Evolutionary conservation across 2,329 filamentous ascomycete genomes (phyloP).

Genomic region (Aspergillus luchuensis): DNA sequence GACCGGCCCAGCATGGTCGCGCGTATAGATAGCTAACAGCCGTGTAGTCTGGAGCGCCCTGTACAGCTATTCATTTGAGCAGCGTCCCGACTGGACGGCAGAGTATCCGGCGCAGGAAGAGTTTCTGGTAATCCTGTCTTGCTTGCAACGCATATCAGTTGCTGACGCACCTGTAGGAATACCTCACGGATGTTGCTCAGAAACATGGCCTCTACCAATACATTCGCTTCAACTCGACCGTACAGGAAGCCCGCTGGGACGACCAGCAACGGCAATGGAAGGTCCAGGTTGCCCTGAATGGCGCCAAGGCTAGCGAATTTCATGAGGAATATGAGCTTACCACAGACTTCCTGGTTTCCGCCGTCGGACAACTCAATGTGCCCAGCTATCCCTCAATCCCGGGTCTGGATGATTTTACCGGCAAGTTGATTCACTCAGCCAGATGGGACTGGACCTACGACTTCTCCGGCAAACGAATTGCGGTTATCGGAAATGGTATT

Average conservation of each 20-base stretch:
- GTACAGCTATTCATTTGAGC: conserved; percentile 64
- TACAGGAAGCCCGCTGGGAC: conserved; percentile 58
- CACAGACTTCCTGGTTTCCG: conserved; percentile 59
- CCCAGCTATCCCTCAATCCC: conserved; percentile 54
- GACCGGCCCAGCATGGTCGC: background rate
- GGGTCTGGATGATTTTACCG: conserved; percentile 52
- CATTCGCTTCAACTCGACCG: conserved; percentile 59
- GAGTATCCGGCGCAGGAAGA: conserved; percentile 64
- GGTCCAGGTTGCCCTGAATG: conserved; percentile 51
- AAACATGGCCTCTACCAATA: conserved; percentile 59
- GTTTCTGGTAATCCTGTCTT: conserved; percentile 49
- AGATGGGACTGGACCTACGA: conserved; percentile 64
- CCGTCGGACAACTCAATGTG: conserved; percentile 61
- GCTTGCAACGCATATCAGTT: background rate
- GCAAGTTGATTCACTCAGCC: conserved; percentile 59
- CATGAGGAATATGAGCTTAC: conserved; percentile 54
- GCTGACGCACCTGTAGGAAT: conserved; percentile 37
- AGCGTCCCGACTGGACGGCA: conserved; percentile 60
- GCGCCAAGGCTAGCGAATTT: conserved; percentile 59
- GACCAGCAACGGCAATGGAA: conserved; percentile 55
- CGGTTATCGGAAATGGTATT: conserved; percentile 61
- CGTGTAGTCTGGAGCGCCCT: conserved; percentile 54
- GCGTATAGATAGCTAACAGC: background rate
- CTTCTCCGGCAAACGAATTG: conserved; percentile 57
- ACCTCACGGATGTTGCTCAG: conserved; percentile 56